Evolutionary conservation across 2,329 filamentous ascomycete genomes (phyloP), one percentile per base, ranked within the genome.

Genomic region (Trichophyton rubrum): DNA sequence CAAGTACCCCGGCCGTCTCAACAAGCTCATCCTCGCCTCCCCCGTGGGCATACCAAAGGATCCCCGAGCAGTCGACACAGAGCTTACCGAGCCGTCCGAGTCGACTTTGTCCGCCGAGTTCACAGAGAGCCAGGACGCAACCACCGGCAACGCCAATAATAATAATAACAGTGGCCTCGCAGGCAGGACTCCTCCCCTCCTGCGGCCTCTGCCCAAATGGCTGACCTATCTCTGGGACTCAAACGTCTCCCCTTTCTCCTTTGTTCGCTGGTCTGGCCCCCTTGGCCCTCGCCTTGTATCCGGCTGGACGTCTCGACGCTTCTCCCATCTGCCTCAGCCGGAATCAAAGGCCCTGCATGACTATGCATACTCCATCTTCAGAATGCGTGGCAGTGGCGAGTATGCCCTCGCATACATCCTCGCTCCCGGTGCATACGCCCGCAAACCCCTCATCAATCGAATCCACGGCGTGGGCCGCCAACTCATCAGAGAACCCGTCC

Each of bases 11-110:
- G 92, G 92, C 13, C 89, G 84, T 66, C 76, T 99, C 38, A 96
- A 99, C 76, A 99, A 99, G 77, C 83, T 99, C 64, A 95, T 99
- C 64, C 82, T 99, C 33, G 93, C 90, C 0, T 96, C 90, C 0
- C 93, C 93, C 0, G 93, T 96, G 20, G 93, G 93, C 20, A 88
- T 99, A 6, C 93, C 93, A 1, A 91, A 95, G 70, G 90, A 99
- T 68, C 93, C 93, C 0, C 92, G 92, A 68, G 93, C 92, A 3
- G 85, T 93, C 62, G 85, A 83, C 66, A 86, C 89, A 9, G 85
- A 85, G 1, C 84, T 96, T 78, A 89, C 91, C 0, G 88, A 92
- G 58, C 87, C 88, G 1, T 77, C 80, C 40, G 83, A 85, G 7
- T 90, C 89, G 2, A 86, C 86, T 0, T 75, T 95, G 66, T 82